Base-by-base conservation (phyloP, 257 asterid species). In the Paraleonurus japonicus region DNA sequence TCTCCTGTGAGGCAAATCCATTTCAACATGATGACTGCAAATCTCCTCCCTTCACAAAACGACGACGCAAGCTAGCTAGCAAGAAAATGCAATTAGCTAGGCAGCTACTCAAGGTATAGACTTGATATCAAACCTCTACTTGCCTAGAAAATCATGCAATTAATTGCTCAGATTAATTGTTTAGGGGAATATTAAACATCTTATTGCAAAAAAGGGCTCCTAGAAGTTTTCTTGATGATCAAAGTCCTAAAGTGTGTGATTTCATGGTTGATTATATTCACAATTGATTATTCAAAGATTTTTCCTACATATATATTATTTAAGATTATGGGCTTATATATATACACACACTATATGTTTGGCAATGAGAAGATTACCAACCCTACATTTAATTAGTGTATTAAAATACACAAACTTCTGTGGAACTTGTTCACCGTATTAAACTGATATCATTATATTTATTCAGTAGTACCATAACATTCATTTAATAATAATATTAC, bases 11-110 rank as follows among this genome's bases (percentile, higher is more conserved):
- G 90, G 79, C 87, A 87, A 33, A 69, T 87, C 51, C 90, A 81
- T 63, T 83, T 86, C 75, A 77, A 79, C 69, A 70, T 81, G 73
- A 78, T 81, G 73, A 76, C 86, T 8, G 84, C 90, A 10, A 82
- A 83, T 54, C 84, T 86, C 77, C 86, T 79, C 48, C 88, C 88
- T 57, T 77, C 87, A 0, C 93, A 82, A 58, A 77, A 77, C 73
- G 57, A 71, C 57, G 71, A 74, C 0, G 72, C 61, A 8, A 79
- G 32, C 33, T 78, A 81, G 73, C 67, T 20, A 20, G 59, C 58
- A 45, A 74, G 65, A 45, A 51, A 73, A 16, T 73, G 77, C 53
- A 26, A 37, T 43, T 76, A 75, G 47, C 12, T 17, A 32, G 7
- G 3, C 5, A 23, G 4, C 19, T 55, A 55, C n/a, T 54, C 32